A percentile compares a stretch with the other conserved stretches of the same genome.
phyloP scores from a whole-genome alignment of 495 filamentous ascomycete genomes.

The Talaromyces borbonicus region DNA sequence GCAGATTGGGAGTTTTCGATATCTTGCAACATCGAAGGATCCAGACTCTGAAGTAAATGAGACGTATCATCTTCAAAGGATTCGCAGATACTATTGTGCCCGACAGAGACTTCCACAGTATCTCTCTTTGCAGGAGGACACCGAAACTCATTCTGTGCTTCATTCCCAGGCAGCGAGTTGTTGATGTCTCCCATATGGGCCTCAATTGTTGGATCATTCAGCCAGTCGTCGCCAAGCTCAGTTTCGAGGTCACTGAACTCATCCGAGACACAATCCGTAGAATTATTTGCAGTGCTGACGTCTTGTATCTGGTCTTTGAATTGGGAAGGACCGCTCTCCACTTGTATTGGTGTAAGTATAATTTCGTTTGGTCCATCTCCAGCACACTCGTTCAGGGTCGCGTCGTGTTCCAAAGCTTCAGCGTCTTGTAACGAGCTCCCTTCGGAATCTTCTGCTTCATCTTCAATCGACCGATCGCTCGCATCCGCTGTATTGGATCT shows the following conservation, averaged over 20 bases:
- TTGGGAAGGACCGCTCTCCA: not conserved
- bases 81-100: constrained; percentile 10
- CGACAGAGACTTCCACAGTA: not conserved
- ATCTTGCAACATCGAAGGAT: not conserved
- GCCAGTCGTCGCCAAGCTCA: constrained; percentile 5
- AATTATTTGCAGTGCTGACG: not conserved
- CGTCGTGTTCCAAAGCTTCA: not conserved
- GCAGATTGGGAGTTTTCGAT: not conserved
- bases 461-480: not conserved
- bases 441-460: constrained; percentile 3
- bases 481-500: not conserved
- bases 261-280: not conserved
- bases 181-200: not conserved
- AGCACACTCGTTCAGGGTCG: not conserved
- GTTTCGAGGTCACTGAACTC: constrained; percentile 2
- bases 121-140: too few relatives aligned
- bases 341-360: not conserved
- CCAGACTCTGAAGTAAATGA: constrained; percentile 23
- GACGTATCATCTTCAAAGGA: constrained; percentile 38
- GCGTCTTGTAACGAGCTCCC: not conserved
- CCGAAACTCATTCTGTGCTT: constrained; percentile 4
- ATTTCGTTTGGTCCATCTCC: not conserved
- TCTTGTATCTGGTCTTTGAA: not conserved
- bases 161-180: too few relatives aligned
- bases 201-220: not conserved